Conservation (phyloP, 108 stramenopile species). For the Aurantiochytrium sp. region DNA sequence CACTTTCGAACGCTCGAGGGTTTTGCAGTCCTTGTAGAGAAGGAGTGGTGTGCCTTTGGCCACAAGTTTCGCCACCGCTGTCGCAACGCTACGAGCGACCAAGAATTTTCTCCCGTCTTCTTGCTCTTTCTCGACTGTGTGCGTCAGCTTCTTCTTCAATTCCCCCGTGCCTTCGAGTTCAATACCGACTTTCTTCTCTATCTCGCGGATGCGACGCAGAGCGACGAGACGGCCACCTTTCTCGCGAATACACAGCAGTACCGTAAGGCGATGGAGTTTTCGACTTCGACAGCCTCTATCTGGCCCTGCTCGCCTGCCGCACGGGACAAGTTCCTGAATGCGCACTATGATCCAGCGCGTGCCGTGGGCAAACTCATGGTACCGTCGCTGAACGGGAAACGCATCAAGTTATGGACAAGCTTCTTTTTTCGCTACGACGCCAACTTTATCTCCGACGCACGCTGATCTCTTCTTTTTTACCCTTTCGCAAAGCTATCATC, state of each 20-base stretch:
- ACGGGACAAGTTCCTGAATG: neutral
- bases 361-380: neutral
- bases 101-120: conserved; percentile 48
- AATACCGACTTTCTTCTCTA: conserved; percentile 38
- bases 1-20: conserved; percentile 52
- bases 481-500: no score
- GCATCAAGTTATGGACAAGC: neutral
- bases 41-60: conserved; percentile 56
- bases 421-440: neutral
- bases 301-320: neutral
- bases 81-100: neutral
- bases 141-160: conserved; percentile 27
- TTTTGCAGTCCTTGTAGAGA: conserved; percentile 46
- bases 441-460: neutral
- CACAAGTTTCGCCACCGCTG: conserved; percentile 42
- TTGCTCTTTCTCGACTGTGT: conserved; percentile 39
- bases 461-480: no score
- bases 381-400: neutral
- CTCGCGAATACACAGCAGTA: conserved; percentile 48
- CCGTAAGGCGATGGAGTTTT: neutral
- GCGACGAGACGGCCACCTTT: conserved; percentile 53
- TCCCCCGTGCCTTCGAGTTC: conserved; percentile 52
- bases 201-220: conserved; percentile 40
- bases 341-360: neutral
- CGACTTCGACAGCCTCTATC: neutral